These are phyloP conservation scores for Kwoniella botswanensis DNA, from an alignment of 768 basidiomycete genomes.

Conservation along the genomic window DNA sequence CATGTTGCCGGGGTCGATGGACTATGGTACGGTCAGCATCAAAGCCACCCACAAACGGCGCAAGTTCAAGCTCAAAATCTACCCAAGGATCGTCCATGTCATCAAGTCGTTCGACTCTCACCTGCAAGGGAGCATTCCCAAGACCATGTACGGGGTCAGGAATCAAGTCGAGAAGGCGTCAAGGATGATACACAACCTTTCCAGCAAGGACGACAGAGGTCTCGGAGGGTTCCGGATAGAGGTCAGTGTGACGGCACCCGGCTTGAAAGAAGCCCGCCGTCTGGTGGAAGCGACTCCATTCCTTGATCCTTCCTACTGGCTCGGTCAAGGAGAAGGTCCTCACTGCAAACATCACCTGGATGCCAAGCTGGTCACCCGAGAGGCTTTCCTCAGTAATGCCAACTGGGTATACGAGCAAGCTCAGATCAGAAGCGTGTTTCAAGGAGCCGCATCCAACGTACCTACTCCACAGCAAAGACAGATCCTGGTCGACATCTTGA, in stretches of 20 bases:
- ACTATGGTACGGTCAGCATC: not conserved
- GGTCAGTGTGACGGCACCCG: slow-evolving; percentile 29
- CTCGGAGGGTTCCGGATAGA: slow-evolving; percentile 39
- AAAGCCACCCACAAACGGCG: slow-evolving; percentile 6
- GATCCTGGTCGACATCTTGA: not conserved
- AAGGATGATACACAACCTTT: slow-evolving; percentile 32
- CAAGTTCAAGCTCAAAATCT: slow-evolving; percentile 30
- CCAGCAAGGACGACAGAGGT: not conserved
- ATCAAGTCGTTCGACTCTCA: slow-evolving; percentile 43
- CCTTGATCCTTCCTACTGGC: slow-evolving; percentile 29
- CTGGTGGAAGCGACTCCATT: slow-evolving; percentile 22
- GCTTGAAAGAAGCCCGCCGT: not conserved
- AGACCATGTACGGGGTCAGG: slow-evolving; percentile 14
- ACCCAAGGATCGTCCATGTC: slow-evolving; percentile 36
- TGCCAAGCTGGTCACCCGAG: slow-evolving; percentile 12
- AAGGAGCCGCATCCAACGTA: no score
- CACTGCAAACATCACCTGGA: not conserved
- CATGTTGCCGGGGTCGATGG: no score
- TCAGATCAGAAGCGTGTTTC: not conserved
- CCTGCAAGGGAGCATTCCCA: slow-evolving; percentile 28
- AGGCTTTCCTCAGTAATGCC: slow-evolving; percentile 31
- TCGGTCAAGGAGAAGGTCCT: slow-evolving; percentile 5
- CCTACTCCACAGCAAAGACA: not conserved
- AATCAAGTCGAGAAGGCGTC: slow-evolving; percentile 3
- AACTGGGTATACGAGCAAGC: slow-evolving; percentile 36